phyloP scores from a whole-genome alignment of 2,329 filamentous ascomycete genomes.

The Ascochyta clinopodiicola region DNA sequence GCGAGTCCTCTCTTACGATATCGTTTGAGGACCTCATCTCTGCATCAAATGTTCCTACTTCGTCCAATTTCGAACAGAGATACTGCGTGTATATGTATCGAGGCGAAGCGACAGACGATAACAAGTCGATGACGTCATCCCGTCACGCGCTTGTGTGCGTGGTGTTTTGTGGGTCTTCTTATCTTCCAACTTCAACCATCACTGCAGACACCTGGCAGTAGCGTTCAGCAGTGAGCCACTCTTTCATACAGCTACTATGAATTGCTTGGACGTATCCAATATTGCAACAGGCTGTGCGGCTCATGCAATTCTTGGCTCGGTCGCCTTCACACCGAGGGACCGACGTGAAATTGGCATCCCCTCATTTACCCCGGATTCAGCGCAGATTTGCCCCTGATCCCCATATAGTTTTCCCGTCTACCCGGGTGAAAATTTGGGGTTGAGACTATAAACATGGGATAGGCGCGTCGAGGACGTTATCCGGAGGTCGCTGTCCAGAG shows the following conservation, averaged over 20 bases:
- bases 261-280: neutral
- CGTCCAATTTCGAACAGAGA: neutral
- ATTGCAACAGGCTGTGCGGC: neutral
- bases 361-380: slow-evolving; percentile 26
- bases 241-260: neutral
- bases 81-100: neutral
- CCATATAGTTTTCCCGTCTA: slow-evolving; percentile 28
- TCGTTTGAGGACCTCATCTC: slow-evolving; percentile 11
- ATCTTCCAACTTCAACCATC: slow-evolving; percentile 1
- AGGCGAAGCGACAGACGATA: neutral
- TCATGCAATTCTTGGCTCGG: slow-evolving; percentile 18
- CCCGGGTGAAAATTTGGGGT: slow-evolving; percentile 22
- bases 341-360: slow-evolving; percentile 17
- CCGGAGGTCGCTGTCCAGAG: neutral
- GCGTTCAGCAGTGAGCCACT: neutral
- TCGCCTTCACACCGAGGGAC: slow-evolving; percentile 22
- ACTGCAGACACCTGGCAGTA: neutral
- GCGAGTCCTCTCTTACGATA: slow-evolving; percentile 9
- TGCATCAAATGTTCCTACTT: neutral
- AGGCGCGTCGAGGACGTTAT: neutral
- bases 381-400: slow-evolving; percentile 6
- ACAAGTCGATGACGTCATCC: slow-evolving; percentile 11
- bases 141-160: slow-evolving; percentile 15
- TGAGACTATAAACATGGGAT: slow-evolving; percentile 1
- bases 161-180: slow-evolving; percentile 15